Evolutionary conservation across 164 flowering plant species (phyloP).

Genomic region (Kalanchoe fedtschenkoi): DNA sequence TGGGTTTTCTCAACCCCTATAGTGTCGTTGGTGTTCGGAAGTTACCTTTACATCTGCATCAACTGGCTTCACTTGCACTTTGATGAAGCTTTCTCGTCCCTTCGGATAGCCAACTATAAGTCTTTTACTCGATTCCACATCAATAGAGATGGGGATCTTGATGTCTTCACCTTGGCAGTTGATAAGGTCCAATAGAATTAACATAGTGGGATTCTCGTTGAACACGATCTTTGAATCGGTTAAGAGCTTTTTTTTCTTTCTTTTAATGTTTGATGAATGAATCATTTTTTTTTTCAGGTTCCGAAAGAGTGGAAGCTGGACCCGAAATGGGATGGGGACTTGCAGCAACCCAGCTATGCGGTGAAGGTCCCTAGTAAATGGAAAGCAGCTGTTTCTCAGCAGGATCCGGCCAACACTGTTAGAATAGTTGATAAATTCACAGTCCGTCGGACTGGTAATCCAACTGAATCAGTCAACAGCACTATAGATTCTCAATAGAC

Average conservation of each 20-base stretch:
- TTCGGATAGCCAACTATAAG: slow-evolving; percentile 95
- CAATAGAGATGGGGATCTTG: slow-evolving; percentile 69
- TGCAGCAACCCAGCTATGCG: slow-evolving; percentile 49
- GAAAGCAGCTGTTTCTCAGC: slow-evolving; percentile 54
- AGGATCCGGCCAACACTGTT: slow-evolving; percentile 74
- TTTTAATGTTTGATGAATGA: not conserved
- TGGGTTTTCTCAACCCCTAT: slow-evolving; percentile 99
- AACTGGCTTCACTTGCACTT: slow-evolving; percentile 98
- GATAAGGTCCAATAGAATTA: slow-evolving; percentile 58
- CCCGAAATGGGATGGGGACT: slow-evolving; percentile 73
- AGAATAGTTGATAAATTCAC: slow-evolving; percentile 81
- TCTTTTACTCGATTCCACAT: slow-evolving; percentile 88
- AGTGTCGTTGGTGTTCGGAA: slow-evolving; percentile 88
- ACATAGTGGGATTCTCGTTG: not conserved
- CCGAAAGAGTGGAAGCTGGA: slow-evolving; percentile 97
- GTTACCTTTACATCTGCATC: slow-evolving; percentile 90
- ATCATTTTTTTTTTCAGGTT: slow-evolving; percentile 39
- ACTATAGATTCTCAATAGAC: not conserved
- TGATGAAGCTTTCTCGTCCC: slow-evolving; percentile 98
- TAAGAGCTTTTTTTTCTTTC: not conserved
- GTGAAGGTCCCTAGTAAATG: slow-evolving; percentile 84
- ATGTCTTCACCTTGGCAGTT: slow-evolving; percentile 90
- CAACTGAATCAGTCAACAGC: not conserved
- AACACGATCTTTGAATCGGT: not conserved
- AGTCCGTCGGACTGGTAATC: slow-evolving; percentile 26